Evolutionary conservation across 495 filamentous ascomycete genomes (phyloP).

Genomic region (Clavariopsis aquatica): DNA sequence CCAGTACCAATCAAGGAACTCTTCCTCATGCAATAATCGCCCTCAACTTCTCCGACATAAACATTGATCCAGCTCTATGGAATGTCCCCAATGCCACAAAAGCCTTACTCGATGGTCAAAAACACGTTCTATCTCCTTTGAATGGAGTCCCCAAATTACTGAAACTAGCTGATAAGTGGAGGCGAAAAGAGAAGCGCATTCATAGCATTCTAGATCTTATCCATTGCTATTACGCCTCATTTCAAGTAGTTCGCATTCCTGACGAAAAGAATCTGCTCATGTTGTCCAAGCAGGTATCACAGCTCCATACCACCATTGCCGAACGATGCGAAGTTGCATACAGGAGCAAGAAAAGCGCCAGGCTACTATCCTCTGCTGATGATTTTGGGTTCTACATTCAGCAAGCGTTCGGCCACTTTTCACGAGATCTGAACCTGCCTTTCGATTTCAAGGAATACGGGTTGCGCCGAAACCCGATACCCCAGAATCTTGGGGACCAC

Average conservation of each 20-base stretch:
- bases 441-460: conserved; percentile 50
- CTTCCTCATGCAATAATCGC: conserved; percentile 25
- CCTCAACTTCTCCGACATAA: conserved; percentile 8
- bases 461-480: conserved; percentile 46
- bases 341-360: conserved; percentile 24
- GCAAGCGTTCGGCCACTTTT: conserved; percentile 46
- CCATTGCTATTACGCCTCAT: conserved; percentile 41
- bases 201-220: conserved; percentile 44
- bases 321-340: conserved; percentile 15
- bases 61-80: neutral
- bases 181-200: conserved; percentile 27
- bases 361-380: conserved; percentile 45
- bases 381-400: conserved; percentile 45
- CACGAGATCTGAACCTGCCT: conserved; percentile 40
- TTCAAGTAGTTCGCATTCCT: conserved; percentile 42
- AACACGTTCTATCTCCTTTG: neutral
- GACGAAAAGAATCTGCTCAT: conserved; percentile 22
- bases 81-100: conserved; percentile 5
- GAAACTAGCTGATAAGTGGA: conserved; percentile 18
- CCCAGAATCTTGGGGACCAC: conserved; percentile 43
- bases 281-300: conserved; percentile 5
- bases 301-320: conserved; percentile 7
- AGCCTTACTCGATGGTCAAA: neutral
- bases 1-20: conserved; percentile 26
- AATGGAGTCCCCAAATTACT: conserved; percentile 3